Conservation (phyloP, 139 green algal species). For the Haematococcus sp. region DNA sequence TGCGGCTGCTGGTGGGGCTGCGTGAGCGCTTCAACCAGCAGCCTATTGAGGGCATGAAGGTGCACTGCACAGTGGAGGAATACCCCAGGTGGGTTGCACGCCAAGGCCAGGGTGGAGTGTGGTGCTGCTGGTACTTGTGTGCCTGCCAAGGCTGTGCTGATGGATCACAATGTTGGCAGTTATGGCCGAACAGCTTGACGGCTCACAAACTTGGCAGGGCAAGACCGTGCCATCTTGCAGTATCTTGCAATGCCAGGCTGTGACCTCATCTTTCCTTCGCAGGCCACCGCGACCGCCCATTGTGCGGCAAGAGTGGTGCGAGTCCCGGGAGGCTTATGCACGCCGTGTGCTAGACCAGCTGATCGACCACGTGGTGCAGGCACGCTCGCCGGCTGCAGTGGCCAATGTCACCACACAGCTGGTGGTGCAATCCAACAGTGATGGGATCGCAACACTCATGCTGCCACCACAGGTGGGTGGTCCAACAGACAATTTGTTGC, state of each 20-base stretch:
- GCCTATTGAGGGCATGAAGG: background rate
- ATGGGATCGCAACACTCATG: constrained; percentile 29
- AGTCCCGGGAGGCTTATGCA: constrained; percentile 21
- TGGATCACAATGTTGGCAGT: too few relatives aligned
- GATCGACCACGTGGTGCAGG: constrained; percentile 36
- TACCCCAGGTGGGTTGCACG: constrained; percentile 4
- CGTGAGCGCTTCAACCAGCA: constrained; percentile 21
- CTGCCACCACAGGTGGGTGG: constrained; percentile 19
- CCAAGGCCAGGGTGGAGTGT: too few relatives aligned
- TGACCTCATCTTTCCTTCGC: too few relatives aligned
- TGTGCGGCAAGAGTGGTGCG: constrained; percentile 50
- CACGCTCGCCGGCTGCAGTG: background rate
- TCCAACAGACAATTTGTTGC: background rate
- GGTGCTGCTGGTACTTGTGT: too few relatives aligned
- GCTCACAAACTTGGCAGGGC: too few relatives aligned
- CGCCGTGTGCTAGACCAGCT: constrained; percentile 39
- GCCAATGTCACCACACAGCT: background rate
- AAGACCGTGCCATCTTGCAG: background rate
- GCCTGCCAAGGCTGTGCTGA: too few relatives aligned
- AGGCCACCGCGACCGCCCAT: constrained; percentile 31
- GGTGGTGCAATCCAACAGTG: constrained; percentile 14
- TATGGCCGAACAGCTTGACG: too few relatives aligned
- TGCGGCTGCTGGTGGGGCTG: constrained; percentile 17
- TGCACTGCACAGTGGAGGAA: constrained; percentile 13
- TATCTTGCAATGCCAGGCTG: too few relatives aligned